Evolutionary conservation across 257 asterid species (phyloP).

Genomic region (Anisodus acutangulus): DNA sequence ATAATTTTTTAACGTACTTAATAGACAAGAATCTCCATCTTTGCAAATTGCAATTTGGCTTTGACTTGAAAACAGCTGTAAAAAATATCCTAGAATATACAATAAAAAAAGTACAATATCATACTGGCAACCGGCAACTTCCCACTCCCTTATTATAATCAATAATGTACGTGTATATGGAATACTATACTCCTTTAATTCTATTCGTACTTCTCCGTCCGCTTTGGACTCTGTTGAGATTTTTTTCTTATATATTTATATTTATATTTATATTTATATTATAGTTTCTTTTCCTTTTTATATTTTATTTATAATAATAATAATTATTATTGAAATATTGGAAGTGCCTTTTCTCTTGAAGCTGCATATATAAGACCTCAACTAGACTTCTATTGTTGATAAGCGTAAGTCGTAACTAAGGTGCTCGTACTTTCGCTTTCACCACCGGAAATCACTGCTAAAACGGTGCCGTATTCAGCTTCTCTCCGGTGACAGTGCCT

Average conservation of each 20-base stretch:
- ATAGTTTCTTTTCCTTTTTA: not conserved
- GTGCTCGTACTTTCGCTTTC: constrained; percentile 41
- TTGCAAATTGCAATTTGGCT: not conserved
- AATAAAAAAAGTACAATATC: not conserved
- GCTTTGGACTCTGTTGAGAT: not conserved
- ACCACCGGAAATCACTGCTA: not conserved
- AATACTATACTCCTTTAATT: not conserved
- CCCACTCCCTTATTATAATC: no score
- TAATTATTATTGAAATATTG: not conserved
- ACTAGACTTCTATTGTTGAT: constrained; percentile 35
- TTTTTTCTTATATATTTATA: not conserved
- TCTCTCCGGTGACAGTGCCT: constrained; percentile 35
- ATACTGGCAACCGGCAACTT: constrained; percentile 12
- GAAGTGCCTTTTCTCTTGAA: not conserved
- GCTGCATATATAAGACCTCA: constrained; percentile 33
- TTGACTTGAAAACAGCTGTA: constrained; percentile 12
- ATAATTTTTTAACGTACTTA: no score
- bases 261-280: not conserved
- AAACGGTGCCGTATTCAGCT: not conserved
- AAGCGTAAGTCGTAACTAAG: constrained; percentile 48
- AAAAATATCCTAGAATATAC: constrained; percentile 1
- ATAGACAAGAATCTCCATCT: not conserved
- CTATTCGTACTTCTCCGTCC: constrained; percentile 26
- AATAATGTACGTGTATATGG: not conserved
- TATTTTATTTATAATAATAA: not conserved